A percentile compares a stretch with the other conserved stretches of the same genome.
phyloP scores from a whole-genome alignment of 2,329 filamentous ascomycete species.

The Zymoseptoria ardabiliae region DNA sequence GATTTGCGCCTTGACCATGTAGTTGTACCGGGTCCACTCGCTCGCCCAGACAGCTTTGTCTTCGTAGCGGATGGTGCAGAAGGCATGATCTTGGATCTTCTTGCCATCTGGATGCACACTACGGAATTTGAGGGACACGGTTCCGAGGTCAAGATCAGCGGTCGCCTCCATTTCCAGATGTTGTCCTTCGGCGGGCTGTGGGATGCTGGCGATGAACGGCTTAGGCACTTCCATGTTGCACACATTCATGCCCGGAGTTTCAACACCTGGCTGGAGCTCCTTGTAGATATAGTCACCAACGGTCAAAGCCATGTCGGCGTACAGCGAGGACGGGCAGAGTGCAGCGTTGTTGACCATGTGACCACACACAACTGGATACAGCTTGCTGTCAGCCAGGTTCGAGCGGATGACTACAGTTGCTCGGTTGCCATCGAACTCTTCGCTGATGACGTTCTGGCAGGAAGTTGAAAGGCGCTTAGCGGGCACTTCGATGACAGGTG shows the following conservation, averaged over 20 bases:
- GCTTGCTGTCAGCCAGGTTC: conserved; percentile 56
- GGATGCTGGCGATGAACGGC: conserved; percentile 55
- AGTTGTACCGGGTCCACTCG: conserved; percentile 61
- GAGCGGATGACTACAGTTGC: conserved; percentile 58
- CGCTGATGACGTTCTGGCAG: conserved; percentile 56
- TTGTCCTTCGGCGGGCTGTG: conserved; percentile 45
- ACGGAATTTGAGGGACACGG: conserved; percentile 48
- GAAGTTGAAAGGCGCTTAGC: conserved; percentile 54
- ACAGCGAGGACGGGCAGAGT: conserved; percentile 57
- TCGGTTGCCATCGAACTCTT: conserved; percentile 54
- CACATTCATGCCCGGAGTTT: conserved; percentile 56
- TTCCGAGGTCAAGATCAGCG: conserved; percentile 50
- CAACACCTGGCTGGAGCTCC: conserved; percentile 50
- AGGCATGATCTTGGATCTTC: conserved; percentile 54
- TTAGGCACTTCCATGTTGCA: conserved; percentile 61
- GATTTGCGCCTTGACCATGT: conserved; percentile 48
- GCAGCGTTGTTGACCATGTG: conserved; percentile 62
- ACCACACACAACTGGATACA: conserved; percentile 55
- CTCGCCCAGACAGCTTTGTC: conserved; percentile 53
- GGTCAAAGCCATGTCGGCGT: conserved; percentile 59
- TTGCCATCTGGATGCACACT: conserved; percentile 56
- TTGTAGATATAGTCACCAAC: conserved; percentile 62
- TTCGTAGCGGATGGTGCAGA: conserved; percentile 55
- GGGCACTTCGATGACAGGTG: conserved; percentile 37
- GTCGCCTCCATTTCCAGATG: conserved; percentile 54